A percentile compares a stretch with the other conserved stretches of the same genome.
Conservation (phyloP, 2,329 filamentous ascomycete genomes). For the Keithomyces neogunnii region DNA sequence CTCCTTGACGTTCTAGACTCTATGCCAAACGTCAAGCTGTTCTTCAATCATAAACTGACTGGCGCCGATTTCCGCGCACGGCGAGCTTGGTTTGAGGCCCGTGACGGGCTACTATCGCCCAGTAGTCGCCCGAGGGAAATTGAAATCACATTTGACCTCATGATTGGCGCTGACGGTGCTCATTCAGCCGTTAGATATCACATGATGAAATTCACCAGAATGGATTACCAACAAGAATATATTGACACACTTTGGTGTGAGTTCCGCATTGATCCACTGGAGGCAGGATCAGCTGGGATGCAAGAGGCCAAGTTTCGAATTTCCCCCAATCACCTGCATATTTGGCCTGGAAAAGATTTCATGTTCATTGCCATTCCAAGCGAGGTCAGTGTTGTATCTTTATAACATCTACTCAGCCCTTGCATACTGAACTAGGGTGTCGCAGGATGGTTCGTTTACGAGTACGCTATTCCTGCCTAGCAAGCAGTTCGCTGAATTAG, state of each 20-base stretch:
- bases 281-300: conserved; percentile 18
- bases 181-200: conserved; percentile 88
- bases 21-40: conserved; percentile 81
- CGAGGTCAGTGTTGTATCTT: conserved; percentile 31
- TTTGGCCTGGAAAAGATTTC: conserved; percentile 88
- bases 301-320: conserved; percentile 56
- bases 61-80: conserved; percentile 75
- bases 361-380: conserved; percentile 98
- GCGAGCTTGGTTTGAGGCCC: conserved; percentile 79
- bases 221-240: conserved; percentile 90
- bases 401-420: conserved; percentile 7
- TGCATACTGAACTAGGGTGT: conserved; percentile 5
- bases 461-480: conserved; percentile 87
- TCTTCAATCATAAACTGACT: conserved; percentile 89
- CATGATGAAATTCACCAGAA: conserved; percentile 87
- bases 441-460: conserved; percentile 79
- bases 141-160: conserved; percentile 79
- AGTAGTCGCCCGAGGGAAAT: conserved; percentile 56
- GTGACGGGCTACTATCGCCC: conserved; percentile 23
- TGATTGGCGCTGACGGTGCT: conserved; percentile 91
- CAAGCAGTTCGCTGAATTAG: conserved; percentile 58
- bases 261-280: conserved; percentile 64
- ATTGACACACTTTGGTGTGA: conserved; percentile 98
- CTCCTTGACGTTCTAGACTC: conserved; percentile 76
- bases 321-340: conserved; percentile 89